Conservation (phyloP, 768 basidiomycete genomes). For the Omphalotus guepiniiformis region DNA sequence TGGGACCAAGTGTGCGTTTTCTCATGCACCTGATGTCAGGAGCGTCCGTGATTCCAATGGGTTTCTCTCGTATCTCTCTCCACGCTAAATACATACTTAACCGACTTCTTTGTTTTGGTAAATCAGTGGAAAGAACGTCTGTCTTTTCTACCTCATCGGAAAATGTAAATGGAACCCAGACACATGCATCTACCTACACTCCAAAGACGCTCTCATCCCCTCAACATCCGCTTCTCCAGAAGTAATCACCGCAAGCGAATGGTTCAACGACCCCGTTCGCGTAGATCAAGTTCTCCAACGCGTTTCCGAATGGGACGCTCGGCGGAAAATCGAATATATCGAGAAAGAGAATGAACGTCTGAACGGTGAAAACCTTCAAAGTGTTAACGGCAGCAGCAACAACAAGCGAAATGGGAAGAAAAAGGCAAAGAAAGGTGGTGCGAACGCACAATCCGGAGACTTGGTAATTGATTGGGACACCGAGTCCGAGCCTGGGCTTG, state of each 20-base stretch:
- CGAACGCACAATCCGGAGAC: neutral
- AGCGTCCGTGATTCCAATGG: constrained; percentile 33
- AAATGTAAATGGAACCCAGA: constrained; percentile 26
- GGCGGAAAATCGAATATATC: constrained; percentile 5
- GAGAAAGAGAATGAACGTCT: neutral
- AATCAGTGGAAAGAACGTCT: constrained; percentile 36
- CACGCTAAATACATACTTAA: neutral
- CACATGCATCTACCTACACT: constrained; percentile 32
- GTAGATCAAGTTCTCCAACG: neutral
- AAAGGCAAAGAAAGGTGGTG: neutral
- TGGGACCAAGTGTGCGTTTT: constrained; percentile 26
- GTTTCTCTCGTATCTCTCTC: constrained; percentile 10
- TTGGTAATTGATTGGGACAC: constrained; percentile 6
- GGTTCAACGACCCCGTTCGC: constrained; percentile 21
- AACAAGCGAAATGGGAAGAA: neutral
- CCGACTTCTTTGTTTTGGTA: no score
- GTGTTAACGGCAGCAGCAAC: neutral
- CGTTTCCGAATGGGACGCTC: neutral
- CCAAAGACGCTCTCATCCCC: constrained; percentile 25
- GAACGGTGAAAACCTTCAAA: neutral
- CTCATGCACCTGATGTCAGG: constrained; percentile 33
- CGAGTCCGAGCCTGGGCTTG: neutral
- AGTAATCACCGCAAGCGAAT: constrained; percentile 14
- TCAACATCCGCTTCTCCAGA: constrained; percentile 9
- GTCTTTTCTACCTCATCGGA: constrained; percentile 28